phyloP scores from a whole-genome alignment of 345 rosid genomes.

The Corchorus olitorius region DNA sequence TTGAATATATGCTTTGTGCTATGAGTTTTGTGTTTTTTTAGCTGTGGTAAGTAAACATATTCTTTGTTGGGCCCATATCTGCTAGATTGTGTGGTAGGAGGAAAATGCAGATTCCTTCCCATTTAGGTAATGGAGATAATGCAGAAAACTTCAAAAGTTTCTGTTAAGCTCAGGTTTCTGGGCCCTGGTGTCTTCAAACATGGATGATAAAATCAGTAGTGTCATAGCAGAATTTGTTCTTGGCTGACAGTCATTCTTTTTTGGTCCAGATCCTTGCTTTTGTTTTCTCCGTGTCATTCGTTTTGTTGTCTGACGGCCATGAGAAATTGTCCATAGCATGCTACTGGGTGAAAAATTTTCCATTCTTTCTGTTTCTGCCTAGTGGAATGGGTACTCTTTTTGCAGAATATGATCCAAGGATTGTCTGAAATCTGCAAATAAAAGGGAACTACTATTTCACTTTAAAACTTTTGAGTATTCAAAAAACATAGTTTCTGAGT shows the following conservation, averaged over 20 bases:
- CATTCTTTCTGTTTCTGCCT: conserved; percentile 13
- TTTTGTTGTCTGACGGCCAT: conserved; percentile 33
- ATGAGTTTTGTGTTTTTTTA: conserved; percentile 9
- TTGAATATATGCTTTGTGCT: conserved; percentile 1
- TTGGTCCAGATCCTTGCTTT: conserved; percentile 20
- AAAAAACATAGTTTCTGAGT: background rate
- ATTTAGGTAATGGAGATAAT: conserved; percentile 20
- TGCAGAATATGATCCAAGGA: background rate
- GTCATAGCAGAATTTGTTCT: conserved; percentile 12
- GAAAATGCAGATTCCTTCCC: conserved; percentile 16
- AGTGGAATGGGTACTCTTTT: background rate
- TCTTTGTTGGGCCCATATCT: conserved; percentile 22
- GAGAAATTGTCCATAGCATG: conserved; percentile 29
- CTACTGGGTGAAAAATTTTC: conserved; percentile 1
- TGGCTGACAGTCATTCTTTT: conserved; percentile 22
- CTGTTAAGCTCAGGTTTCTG: conserved; percentile 34
- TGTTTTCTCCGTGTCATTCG: conserved; percentile 19
- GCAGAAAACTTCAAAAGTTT: conserved; percentile 23
- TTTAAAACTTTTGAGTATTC: no score
- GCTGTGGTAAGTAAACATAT: background rate
- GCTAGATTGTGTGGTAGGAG: conserved; percentile 16
- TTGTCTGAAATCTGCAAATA: background rate
- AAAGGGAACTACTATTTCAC: background rate
- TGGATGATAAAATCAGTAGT: conserved; percentile 16
- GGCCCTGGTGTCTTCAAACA: conserved; percentile 39